A percentile compares a stretch with the other conserved stretches of the same genome.
phyloP scores from a whole-genome alignment of 1,284 basidiomycete species.

The Ustilago loliicola region DNA sequence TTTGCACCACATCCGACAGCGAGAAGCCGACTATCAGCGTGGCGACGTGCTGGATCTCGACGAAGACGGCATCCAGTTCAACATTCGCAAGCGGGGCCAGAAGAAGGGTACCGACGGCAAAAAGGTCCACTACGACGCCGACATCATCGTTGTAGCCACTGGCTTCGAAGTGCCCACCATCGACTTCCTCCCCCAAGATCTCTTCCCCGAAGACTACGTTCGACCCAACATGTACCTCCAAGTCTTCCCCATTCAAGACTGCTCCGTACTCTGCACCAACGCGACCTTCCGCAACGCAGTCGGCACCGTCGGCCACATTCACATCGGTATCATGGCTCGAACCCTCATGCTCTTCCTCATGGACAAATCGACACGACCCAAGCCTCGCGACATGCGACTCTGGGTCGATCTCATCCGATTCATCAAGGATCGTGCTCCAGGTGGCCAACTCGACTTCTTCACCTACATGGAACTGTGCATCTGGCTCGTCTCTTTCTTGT shows the following conservation, averaged over 20 bases:
- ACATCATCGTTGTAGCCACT: slow-evolving; percentile 77
- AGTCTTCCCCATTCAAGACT: slow-evolving; percentile 76
- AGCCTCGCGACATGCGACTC: slow-evolving; percentile 76
- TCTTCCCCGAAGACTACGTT: slow-evolving; percentile 76
- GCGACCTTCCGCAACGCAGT: slow-evolving; percentile 74
- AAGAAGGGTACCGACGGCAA: slow-evolving; percentile 70
- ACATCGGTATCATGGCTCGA: slow-evolving; percentile 74
- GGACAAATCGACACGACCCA: slow-evolving; percentile 75
- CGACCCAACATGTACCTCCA: slow-evolving; percentile 77
- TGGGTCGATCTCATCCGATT: slow-evolving; percentile 78
- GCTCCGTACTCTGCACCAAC: slow-evolving; percentile 76
- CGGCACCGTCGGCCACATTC: slow-evolving; percentile 61
- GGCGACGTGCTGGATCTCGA: slow-evolving; percentile 75
- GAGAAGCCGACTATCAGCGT: slow-evolving; percentile 75
- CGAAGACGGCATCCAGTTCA: slow-evolving; percentile 72
- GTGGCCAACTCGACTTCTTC: slow-evolving; percentile 77
- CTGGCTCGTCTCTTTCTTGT: slow-evolving; percentile 65
- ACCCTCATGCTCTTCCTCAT: slow-evolving; percentile 77
- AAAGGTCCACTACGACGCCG: slow-evolving; percentile 73
- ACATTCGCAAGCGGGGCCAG: slow-evolving; percentile 68
- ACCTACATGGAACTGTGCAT: slow-evolving; percentile 76
- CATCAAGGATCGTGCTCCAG: slow-evolving; percentile 75
- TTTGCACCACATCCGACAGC: slow-evolving; percentile 74
- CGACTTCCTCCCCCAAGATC: slow-evolving; percentile 75
- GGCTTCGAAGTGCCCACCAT: slow-evolving; percentile 77